phyloP scores from a whole-genome alignment of 2,329 filamentous ascomycete species.

The Fusarium anguioides region DNA sequence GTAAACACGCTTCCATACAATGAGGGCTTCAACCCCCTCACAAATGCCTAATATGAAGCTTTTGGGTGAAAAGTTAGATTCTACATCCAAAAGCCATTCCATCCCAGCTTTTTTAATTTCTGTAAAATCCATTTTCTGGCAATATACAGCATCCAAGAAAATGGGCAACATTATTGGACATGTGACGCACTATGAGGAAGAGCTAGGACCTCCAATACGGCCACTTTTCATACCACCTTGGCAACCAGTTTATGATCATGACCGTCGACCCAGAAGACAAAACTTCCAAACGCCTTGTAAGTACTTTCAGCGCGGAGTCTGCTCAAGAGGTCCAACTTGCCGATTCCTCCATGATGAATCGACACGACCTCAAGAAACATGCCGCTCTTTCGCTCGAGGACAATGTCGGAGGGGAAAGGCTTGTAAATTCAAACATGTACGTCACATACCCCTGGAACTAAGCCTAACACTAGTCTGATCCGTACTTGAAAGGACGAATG shows the following conservation, averaged over 20 bases:
- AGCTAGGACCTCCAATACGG: not conserved
- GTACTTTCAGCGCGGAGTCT: not conserved
- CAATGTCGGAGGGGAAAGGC: not conserved
- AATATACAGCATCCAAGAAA: not conserved
- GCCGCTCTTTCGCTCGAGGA: not conserved
- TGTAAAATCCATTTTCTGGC: no score
- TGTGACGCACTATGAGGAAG: not conserved
- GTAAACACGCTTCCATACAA: no score
- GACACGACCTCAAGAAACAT: not conserved
- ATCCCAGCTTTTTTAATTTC: no score
- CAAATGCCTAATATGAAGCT: no score
- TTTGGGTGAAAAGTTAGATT: no score
- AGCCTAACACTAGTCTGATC: no score
- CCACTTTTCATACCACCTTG: no score
- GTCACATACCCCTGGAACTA: not conserved
- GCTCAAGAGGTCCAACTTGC: not conserved
- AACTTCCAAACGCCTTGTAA: not conserved
- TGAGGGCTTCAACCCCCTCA: no score
- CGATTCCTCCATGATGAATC: not conserved
- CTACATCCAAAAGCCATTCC: no score
- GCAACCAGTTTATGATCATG: no score
- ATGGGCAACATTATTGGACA: not conserved
- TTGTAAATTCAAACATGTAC: not conserved
- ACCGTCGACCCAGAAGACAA: no score
- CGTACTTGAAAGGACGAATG: not conserved